Base-by-base conservation (phyloP, 345 rosid genomes). In the Heritiera littoralis region DNA sequence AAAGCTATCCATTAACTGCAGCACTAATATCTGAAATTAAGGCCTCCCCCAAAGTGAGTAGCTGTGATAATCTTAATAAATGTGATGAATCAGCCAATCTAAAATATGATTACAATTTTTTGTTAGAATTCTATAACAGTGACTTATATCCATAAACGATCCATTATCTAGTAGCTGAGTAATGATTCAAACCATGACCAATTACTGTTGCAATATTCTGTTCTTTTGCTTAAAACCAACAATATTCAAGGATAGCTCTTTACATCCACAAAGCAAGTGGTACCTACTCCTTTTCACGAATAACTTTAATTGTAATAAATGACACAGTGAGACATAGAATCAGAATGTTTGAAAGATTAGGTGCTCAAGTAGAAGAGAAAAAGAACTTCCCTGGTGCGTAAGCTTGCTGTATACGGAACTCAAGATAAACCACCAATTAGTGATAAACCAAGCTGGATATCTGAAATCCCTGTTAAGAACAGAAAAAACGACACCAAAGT, bases 211-310 rank as follows among this genome's bases (percentile, higher is more conserved):
- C 7, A 17, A 66, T 41, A 41, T 66, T 38, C 30, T 3, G 10
- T 17, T 41, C 1, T 23, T 66, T 18, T 38, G 67, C 40, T 32
- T 43, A 64, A 9, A 43, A n/a, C 45, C 73, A 68, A 1, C 55
- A 68, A 68, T n/a, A 68, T 43, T 68, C 15, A 61, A 61, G 66
- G 41, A 61, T 9, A 30, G 66, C 20, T 49, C 48, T 40, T 66
- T 38, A 13, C 23, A 23, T 35, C 23, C 20, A 66, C 28, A 67
- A 43, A 67, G 52, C 72, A 43, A 67, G 15, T 10, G 65, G 65
- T 12, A 61, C 40, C 66, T 60, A 60, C 32, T 60, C 9, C 15
- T 9, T 61, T 59, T 28, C 40, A 10, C 8, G 32, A 43, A 43
- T 43, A 12, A 17, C 72, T 68, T 68, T 40, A 66, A 17, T 38